Conservation (phyloP, 1,284 basidiomycete genomes). For the Meira nashicola region DNA sequence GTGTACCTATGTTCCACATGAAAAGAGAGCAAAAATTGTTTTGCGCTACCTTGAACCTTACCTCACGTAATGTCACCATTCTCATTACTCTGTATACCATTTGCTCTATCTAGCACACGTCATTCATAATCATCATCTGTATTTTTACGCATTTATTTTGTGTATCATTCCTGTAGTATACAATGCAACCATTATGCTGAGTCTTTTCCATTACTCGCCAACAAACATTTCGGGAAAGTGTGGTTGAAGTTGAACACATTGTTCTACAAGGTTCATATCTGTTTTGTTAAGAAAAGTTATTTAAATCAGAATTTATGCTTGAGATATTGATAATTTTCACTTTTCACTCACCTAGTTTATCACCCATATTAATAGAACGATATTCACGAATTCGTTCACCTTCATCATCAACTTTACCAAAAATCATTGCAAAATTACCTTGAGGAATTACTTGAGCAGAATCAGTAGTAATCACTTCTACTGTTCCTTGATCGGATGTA, state of each 20-base stretch:
- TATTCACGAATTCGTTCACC: slow-evolving; percentile 32
- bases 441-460: not conserved
- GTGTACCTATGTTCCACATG: not conserved
- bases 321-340: not conserved
- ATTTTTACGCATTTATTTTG: no score
- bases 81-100: no score
- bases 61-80: no score
- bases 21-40: not conserved
- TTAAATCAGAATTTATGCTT: not conserved
- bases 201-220: not conserved
- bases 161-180: no score
- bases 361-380: slow-evolving; percentile 33
- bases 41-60: not conserved
- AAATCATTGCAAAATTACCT: slow-evolving; percentile 44
- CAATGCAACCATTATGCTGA: no score
- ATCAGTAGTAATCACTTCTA: slow-evolving; percentile 37
- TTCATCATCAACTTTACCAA: slow-evolving; percentile 45
- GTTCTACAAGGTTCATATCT: slow-evolving; percentile 3
- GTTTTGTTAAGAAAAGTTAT: not conserved
- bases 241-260: slow-evolving; percentile 3
- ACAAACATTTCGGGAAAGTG: not conserved
- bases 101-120: no score
- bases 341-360: slow-evolving; percentile 34
- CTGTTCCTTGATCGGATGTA: slow-evolving; percentile 40
- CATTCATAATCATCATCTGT: no score